Percentiles rank a stretch among this genome's conserved stretches.
Conservation (phyloP, 495 filamentous ascomycete species). For the Geoglossum glabrum region DNA sequence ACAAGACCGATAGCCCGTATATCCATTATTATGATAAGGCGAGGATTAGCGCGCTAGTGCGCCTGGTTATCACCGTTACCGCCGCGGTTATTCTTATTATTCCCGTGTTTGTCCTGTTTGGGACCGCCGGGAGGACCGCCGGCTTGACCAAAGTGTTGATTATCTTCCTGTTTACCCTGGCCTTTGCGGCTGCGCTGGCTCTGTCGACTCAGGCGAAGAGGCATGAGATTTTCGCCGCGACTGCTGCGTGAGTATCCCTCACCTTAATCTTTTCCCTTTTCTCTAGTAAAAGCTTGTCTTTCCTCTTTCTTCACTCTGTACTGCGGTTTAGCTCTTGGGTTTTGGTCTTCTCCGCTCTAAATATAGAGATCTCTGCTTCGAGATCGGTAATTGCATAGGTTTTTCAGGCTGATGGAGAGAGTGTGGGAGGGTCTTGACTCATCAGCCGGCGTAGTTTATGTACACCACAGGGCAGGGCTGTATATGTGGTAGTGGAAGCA, state of each 20-base stretch:
- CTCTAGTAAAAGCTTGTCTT: neutral
- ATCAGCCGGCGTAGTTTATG: too few relatives aligned
- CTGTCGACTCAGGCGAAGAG: slow-evolving; percentile 16
- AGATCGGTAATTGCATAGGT: too few relatives aligned
- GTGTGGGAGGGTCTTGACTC: too few relatives aligned
- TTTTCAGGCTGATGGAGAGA: too few relatives aligned
- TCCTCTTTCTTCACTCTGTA: neutral
- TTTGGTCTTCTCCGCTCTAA: too few relatives aligned
- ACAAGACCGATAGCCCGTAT: neutral
- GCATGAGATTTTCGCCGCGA: slow-evolving; percentile 18
- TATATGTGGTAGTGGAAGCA: too few relatives aligned
- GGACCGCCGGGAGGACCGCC: neutral
- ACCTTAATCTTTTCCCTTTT: neutral
- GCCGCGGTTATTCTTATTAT: slow-evolving; percentile 1
- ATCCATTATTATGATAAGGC: neutral
- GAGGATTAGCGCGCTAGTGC: neutral
- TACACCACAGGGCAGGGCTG: too few relatives aligned
- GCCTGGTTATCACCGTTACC: neutral
- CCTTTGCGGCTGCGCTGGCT: slow-evolving; percentile 13
- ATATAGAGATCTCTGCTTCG: too few relatives aligned
- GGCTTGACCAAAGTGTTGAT: slow-evolving; percentile 4
- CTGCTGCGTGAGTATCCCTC: slow-evolving; percentile 12
- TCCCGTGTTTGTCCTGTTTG: slow-evolving; percentile 1
- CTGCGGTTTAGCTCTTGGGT: too few relatives aligned
- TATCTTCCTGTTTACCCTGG: slow-evolving; percentile 15